Evolutionary conservation across 2,329 filamentous ascomycete species (phyloP).

Genomic region (Pseudogymnoascus sp.): DNA sequence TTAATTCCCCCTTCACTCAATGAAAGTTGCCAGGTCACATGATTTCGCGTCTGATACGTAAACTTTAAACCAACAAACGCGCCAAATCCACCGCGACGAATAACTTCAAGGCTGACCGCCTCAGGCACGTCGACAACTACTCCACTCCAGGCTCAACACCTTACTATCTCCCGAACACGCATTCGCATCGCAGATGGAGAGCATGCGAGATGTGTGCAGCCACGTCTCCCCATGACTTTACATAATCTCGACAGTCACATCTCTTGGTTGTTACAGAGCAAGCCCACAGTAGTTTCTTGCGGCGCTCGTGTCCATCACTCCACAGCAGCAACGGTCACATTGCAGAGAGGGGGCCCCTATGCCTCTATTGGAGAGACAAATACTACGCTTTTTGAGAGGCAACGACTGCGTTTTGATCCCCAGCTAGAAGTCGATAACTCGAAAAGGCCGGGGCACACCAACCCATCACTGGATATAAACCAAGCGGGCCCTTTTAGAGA

Average conservation of each 20-base stretch:
- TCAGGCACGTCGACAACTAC: not conserved
- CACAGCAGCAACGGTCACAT: not conserved
- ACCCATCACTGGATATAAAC: conserved; percentile 18
- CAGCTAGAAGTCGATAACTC: not conserved
- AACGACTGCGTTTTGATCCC: conserved; percentile 13
- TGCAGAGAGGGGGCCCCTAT: not conserved
- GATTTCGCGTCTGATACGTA: not conserved
- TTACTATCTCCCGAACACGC: not conserved
- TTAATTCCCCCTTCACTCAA: not conserved
- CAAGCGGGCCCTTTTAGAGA: conserved; percentile 18
- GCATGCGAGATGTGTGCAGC: conserved; percentile 13
- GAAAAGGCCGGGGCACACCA: conserved; percentile 15
- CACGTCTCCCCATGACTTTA: conserved; percentile 27
- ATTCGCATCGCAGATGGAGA: not conserved
- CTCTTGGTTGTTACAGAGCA: conserved; percentile 26
- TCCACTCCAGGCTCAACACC: not conserved
- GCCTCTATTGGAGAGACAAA: not conserved
- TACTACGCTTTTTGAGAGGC: not conserved
- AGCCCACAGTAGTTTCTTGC: conserved; percentile 15
- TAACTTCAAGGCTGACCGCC: conserved; percentile 4
- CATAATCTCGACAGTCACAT: conserved; percentile 28
- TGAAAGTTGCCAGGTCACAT: not conserved
- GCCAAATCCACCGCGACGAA: not conserved
- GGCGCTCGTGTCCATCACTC: not conserved
- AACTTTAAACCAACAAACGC: not conserved